Evolutionary conservation across 73 alveolate genomes (phyloP), one percentile per base, ranked within the genome.

Genomic region (Paramecium sexaurelia): DNA sequence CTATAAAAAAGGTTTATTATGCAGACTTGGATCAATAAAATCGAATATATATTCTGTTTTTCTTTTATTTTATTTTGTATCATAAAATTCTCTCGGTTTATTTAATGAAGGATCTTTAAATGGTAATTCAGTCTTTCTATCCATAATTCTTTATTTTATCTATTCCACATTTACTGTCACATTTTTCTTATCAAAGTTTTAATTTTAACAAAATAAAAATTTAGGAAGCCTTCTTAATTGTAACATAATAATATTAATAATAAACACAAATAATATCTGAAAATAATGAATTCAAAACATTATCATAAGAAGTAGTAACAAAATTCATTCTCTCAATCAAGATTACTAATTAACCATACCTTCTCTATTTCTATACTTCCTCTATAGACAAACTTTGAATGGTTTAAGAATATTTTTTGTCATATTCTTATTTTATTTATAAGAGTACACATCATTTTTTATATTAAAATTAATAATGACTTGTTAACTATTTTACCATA

Each of bases 81-180:
- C 87, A 71, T 88, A 88, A 51, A 88, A 67, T n/a, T 88, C 68
- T 24, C 94, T 84, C 0, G 55, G 67, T 33, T 69, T 68, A 13
- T 43, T 22, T 41, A 88, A 37, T 68, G 67, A 27, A 39, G 39
- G 68, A 68, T 88, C 87, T 41, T 41, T 61, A 24, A 88, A 56
- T 15, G 94, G 94, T 10, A 88, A 43, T 27, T 37, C 73, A 15
- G 89, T 88, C 55, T 88, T 84, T 47, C 94, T 88, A 10, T 88
- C 83, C 47, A 26, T 61, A 6, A 61, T 26, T 61, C 43, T 7
- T 32, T 61, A 29, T 13, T 61, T 61, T 29, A 61, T 61, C 43
- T 61, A 61, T 29, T 61, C 83, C 39, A 61, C n/a, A 61, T 61
- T 61, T 3, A 61, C 83, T 2, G 83, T 61, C 47, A 61, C 83